Evolutionary conservation across 768 basidiomycete genomes (phyloP), one percentile per base, ranked within the genome.

Genomic region (Tephrocybe sp.): DNA sequence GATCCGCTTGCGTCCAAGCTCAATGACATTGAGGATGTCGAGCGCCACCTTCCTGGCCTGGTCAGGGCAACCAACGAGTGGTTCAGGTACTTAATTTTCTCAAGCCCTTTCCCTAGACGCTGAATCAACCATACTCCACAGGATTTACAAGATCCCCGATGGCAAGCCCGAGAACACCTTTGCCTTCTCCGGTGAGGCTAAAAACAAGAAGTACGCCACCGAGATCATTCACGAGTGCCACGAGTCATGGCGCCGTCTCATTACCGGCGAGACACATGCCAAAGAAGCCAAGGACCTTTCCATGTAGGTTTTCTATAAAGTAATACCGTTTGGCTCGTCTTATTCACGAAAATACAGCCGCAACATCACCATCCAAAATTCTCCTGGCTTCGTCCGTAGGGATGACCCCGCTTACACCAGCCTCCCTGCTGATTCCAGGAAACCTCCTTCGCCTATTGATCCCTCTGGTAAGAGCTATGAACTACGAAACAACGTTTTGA

Each of bases 141-240:
- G 91, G 69, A 93, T 94, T 71, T 94, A 94, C 86, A 94, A 93
- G 73, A 93, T 93, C 65, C 91, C 92, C 66, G 92, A 95, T 68
- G 92, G 90, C 60, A 93, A 95, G 82, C 86, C 87, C 60, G 93
- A 98, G 76, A 99, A 99, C 77, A 86, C 87, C 58, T 99, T 99
- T 65, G 97, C 97, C 14, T 99, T 99, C 83, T 95, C 92, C 47
- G 97, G 97, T 51, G 97, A 99, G 74, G 96, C 96, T 58, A 99
- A 98, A 79, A 97, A 97, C 80, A 97, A 96, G 81, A 97, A 96
- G 71, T 99, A 98, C 68, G 97, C 97, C 30, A 92, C 90, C 48
- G 96, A 98, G 73, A 97, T 98, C 74, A 89, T 99, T 66, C 95
- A 97, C 71, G 97, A 99, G 69, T 95, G 92, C 73, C 88, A 98